phyloP scores from a whole-genome alignment of 768 basidiomycete genomes.

The Macrolepiota fuliginosa region DNA sequence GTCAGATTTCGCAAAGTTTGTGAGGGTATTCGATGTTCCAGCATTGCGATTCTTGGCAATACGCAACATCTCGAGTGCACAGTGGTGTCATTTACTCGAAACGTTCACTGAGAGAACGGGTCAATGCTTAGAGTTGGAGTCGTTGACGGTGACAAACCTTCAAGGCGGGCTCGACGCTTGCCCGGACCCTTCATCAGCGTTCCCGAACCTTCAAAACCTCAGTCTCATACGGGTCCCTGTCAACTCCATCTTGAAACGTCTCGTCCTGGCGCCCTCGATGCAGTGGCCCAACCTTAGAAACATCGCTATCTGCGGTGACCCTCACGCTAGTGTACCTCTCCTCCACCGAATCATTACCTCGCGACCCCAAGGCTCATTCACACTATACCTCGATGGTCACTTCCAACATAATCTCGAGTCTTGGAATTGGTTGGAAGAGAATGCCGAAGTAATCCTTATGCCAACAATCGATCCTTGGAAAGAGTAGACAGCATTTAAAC shows the following conservation, averaged over 20 bases:
- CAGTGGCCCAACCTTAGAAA: constrained; percentile 22
- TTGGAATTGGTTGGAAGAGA: constrained; percentile 25
- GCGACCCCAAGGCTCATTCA: constrained; percentile 20
- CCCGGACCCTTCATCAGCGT: constrained; percentile 18
- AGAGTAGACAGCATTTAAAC: not conserved
- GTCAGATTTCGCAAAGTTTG: constrained; percentile 21
- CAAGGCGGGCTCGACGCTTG: not conserved
- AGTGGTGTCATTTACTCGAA: constrained; percentile 10
- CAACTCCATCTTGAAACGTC: constrained; percentile 23
- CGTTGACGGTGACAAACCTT: constrained; percentile 11
- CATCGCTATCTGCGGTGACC: constrained; percentile 22
- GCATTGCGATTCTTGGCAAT: constrained; percentile 11
- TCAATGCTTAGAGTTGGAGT: constrained; percentile 10
- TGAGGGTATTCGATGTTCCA: constrained; percentile 22
- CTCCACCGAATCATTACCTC: constrained; percentile 22
- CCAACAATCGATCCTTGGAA: not conserved
- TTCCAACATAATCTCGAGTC: constrained; percentile 23
- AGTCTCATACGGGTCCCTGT: constrained; percentile 20
- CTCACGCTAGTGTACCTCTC: constrained; percentile 23
- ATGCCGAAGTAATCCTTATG: constrained; percentile 19
- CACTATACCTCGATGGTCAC: constrained; percentile 20
- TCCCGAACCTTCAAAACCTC: constrained; percentile 24
- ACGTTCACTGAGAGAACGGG: constrained; percentile 8
- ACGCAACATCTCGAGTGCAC: constrained; percentile 5
- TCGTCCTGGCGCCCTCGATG: constrained; percentile 9